Evolutionary conservation across 495 filamentous ascomycete species (phyloP).

Genomic region (Immersiella caudata): DNA sequence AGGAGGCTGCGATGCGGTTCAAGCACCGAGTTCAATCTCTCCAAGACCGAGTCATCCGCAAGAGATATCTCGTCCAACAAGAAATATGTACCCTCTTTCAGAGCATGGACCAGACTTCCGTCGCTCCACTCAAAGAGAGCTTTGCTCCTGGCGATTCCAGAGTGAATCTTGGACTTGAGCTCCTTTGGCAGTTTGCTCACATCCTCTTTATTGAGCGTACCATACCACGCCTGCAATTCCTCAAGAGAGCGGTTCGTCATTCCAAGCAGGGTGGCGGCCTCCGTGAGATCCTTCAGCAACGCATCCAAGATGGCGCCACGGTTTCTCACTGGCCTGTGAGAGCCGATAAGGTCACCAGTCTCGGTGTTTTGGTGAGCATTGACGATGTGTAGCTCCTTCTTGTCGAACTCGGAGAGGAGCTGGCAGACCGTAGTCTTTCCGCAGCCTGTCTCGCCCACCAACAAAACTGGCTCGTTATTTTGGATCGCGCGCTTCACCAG

Average conservation of each 20-base stretch:
- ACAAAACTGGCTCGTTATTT: conserved; percentile 89
- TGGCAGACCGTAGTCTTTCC: conserved; percentile 98
- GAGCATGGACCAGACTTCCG: conserved; percentile 90
- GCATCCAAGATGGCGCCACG: conserved; percentile 68
- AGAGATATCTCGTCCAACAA: conserved; percentile 97
- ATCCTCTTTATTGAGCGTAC: conserved; percentile 32
- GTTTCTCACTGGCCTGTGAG: conserved; percentile 89
- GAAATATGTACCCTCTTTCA: conserved; percentile 88
- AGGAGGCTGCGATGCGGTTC: conserved; percentile 84
- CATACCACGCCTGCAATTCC: conserved; percentile 46
- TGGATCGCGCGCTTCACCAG: conserved; percentile 80
- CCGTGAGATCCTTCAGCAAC: conserved; percentile 63
- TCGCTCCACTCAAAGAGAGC: conserved; percentile 97
- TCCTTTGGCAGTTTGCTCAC: conserved; percentile 48
- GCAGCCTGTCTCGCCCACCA: conserved; percentile 96
- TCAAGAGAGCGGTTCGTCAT: conserved; percentile 34
- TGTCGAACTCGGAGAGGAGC: conserved; percentile 78
- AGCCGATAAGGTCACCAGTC: conserved; percentile 94
- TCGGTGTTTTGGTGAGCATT: conserved; percentile 98
- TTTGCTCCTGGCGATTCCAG: conserved; percentile 64
- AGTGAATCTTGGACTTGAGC: conserved; percentile 59
- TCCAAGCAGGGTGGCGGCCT: conserved; percentile 44
- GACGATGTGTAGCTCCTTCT: conserved; percentile 77
- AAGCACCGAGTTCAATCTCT: conserved; percentile 96
- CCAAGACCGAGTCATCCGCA: conserved; percentile 95